A percentile compares a stretch with the other conserved stretches of the same genome.
Evolutionary conservation across 441 rosid genomes (phyloP).

Genomic region (Viola pubescens): DNA sequence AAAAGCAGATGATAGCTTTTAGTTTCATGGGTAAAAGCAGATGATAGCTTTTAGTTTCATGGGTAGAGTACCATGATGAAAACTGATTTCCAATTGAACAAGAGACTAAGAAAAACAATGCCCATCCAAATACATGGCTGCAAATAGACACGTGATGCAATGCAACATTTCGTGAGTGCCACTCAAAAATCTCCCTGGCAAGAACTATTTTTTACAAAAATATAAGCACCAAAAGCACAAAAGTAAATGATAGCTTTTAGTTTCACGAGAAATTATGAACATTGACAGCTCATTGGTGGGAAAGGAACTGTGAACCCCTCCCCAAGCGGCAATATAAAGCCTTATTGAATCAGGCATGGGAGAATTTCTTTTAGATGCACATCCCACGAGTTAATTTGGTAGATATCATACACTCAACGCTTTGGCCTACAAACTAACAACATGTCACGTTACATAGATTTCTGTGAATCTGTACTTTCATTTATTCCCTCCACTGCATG

Average conservation of each 20-base stretch:
- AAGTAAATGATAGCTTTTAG: too few species aligned
- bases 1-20: too few species aligned
- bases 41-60: too few species aligned
- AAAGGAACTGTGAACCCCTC: neutral
- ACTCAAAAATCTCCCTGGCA: neutral
- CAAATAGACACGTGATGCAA: neutral
- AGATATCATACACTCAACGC: too few species aligned
- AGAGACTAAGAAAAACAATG: neutral
- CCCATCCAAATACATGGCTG: neutral
- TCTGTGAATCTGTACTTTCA: too few species aligned
- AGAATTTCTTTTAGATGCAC: neutral
- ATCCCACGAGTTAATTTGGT: too few species aligned
- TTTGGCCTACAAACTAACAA: too few species aligned
- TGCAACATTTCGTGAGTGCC: neutral
- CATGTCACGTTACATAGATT: too few species aligned
- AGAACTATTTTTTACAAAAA: neutral
- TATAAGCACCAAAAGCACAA: too few species aligned
- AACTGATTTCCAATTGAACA: conserved; percentile 8
- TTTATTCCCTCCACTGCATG: too few species aligned
- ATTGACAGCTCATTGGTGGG: neutral
- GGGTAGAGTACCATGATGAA: neutral
- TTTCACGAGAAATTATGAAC: too few species aligned
- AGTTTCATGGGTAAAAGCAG: neutral
- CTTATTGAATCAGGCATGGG: neutral
- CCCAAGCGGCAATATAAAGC: neutral